phyloP scores from a whole-genome alignment of 305 asterid species.

The Striga hermonthica region DNA sequence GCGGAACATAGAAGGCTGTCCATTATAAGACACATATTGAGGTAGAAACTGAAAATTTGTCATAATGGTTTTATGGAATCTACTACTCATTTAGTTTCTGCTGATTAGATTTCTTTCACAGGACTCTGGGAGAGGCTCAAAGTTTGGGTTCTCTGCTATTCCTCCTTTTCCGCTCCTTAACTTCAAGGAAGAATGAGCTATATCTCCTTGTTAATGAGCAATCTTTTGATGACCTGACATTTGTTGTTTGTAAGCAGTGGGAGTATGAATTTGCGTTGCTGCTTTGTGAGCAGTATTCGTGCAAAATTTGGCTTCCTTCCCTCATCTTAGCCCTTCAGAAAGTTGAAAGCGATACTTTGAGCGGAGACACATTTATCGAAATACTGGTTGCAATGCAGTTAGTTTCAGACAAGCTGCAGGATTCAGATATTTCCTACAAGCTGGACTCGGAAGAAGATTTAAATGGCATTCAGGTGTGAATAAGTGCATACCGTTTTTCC shows the following conservation, averaged over 20 bases:
- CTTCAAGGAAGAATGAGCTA: slow-evolving; percentile 45
- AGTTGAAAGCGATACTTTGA: slow-evolving; percentile 41
- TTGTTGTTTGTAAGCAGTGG: slow-evolving; percentile 55
- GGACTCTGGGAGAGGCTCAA: slow-evolving; percentile 72
- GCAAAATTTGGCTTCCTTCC: slow-evolving; percentile 82
- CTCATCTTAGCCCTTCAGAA: slow-evolving; percentile 57
- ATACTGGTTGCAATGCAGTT: slow-evolving; percentile 57
- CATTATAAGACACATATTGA: slow-evolving; percentile 58
- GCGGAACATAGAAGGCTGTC: slow-evolving; percentile 66
- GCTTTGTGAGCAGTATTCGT: slow-evolving; percentile 69
- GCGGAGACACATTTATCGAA: slow-evolving; percentile 49
- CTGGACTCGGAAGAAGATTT: slow-evolving; percentile 61
- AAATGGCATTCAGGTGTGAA: slow-evolving; percentile 62
- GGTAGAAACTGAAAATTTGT: slow-evolving; percentile 41
- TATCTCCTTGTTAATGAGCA: slow-evolving; percentile 37
- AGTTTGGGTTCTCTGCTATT: slow-evolving; percentile 77
- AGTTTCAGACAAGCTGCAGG: slow-evolving; percentile 63
- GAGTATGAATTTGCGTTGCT: slow-evolving; percentile 68
- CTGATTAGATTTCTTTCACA: slow-evolving; percentile 47
- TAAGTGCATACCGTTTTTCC: slow-evolving; percentile 12
- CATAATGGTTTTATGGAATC: slow-evolving; percentile 22
- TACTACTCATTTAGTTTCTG: slow-evolving; percentile 17
- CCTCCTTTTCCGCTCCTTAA: slow-evolving; percentile 65
- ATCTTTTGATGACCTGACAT: slow-evolving; percentile 41
- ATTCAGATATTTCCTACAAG: slow-evolving; percentile 75